These are phyloP conservation scores for Bromus sterilis DNA, from an alignment of 176 grass and related monocot genomes.

Conservation along the genomic window DNA sequence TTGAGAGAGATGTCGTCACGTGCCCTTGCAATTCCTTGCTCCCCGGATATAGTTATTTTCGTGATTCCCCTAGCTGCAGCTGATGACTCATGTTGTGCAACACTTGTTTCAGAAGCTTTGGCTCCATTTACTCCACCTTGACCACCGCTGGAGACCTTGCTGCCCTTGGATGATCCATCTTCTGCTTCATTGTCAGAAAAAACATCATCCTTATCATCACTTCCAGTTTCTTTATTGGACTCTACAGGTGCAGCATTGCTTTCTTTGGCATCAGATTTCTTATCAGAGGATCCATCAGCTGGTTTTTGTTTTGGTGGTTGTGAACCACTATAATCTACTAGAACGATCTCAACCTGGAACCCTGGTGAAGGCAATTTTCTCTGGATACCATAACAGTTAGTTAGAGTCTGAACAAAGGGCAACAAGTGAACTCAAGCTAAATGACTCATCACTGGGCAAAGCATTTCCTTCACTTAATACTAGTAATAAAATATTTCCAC, in stretches of 20 bases:
- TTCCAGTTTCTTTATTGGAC: constrained; percentile 40
- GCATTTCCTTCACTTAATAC: neutral
- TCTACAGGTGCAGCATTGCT: constrained; percentile 14
- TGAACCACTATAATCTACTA: constrained; percentile 71
- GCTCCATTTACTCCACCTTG: constrained; percentile 18
- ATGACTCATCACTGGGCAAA: neutral
- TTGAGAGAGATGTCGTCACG: constrained; percentile 30
- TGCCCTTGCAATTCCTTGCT: constrained; percentile 35
- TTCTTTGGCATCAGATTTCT: constrained; percentile 44
- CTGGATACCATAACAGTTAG: constrained; percentile 36
- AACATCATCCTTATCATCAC: constrained; percentile 74
- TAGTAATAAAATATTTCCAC: neutral
- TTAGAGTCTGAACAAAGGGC: constrained; percentile 3
- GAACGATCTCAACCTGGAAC: constrained; percentile 87
- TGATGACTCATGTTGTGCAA: constrained; percentile 19
- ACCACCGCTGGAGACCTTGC: constrained; percentile 7
- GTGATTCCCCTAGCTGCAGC: constrained; percentile 34
- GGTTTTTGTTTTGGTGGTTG: constrained; percentile 37
- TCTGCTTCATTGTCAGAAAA: constrained; percentile 82
- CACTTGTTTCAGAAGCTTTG: constrained; percentile 47
- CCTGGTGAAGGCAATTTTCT: constrained; percentile 90
- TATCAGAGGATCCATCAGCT: constrained; percentile 8
- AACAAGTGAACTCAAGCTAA: neutral
- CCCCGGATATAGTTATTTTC: constrained; percentile 42
- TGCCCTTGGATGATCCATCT: constrained; percentile 52